Evolutionary conservation across 768 basidiomycete species (phyloP), one percentile per base, ranked within the genome.

Genomic region (Termitomyces sp.): DNA sequence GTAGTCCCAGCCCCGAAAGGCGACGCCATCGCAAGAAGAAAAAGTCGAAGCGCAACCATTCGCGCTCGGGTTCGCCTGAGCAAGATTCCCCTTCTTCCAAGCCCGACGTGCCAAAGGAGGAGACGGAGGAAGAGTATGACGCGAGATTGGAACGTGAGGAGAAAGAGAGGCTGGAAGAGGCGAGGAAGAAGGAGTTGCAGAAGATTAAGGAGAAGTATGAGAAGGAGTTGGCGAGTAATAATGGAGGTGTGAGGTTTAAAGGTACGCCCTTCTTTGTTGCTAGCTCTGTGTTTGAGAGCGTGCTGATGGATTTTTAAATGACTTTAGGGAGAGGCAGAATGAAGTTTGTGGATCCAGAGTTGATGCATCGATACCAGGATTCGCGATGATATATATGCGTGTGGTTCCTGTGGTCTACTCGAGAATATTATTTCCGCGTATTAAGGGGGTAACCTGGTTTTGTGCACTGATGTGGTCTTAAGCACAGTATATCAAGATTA

Each of bases 41-140:
- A 48, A 66, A 60, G 41, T 57, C 57, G 34, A 60, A 64, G 49
- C 63, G 56, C 47, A 54, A 57, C 35, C 52, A 56, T 17, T 53
- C 61, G 2, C 46, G 41, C 10, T 57, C 48, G 4, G 34, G 21
- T 9, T 51, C 56, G 23, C 56, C 38, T 23, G 23, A 37, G 5
- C 51, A 4, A 10, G 43, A 57, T 8, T 7, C 51, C 1, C 38
- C 48, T 29, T 8, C 41, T 21, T 23, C 52, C 1, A 53, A 53
- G 23, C 38, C 51, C 34, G 51, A 50, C 16, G 51, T 19, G 17
- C 57, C 51, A 5, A 62, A 54, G 37, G 68, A 72, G 59, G 87
- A 89, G 67, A 88, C 85, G 0, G 84, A 87, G 61, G 89, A 88
- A 67, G 85, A 87, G 65, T 89, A 90, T 59, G 87, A 87, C 63